Percentiles rank a stretch among this genome's conserved stretches.
Evolutionary conservation across 2,329 filamentous ascomycete genomes (phyloP).

Genomic region (Ceratocystis colombiana): DNA sequence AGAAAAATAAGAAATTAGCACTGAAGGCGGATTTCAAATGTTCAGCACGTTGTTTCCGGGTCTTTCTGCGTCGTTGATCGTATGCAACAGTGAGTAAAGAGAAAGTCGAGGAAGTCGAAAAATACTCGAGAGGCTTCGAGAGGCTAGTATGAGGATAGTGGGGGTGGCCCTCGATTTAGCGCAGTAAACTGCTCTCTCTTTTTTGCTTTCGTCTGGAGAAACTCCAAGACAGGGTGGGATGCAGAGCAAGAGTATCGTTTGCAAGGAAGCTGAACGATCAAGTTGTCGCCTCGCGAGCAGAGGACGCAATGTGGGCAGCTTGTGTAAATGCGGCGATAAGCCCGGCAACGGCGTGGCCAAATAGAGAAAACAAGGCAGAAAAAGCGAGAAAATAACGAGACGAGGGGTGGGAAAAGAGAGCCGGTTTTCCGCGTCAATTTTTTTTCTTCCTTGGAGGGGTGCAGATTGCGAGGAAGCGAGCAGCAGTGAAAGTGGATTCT

Average conservation of each 20-base stretch:
- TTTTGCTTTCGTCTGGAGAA: conserved; percentile 1
- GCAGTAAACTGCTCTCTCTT: conserved; percentile 1
- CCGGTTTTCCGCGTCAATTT: conserved; percentile 6
- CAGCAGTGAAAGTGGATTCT: conserved; percentile 12
- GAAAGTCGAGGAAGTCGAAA: neutral
- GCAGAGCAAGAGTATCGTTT: neutral
- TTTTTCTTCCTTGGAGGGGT: neutral
- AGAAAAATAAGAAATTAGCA: neutral
- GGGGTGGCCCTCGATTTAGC: conserved; percentile 1
- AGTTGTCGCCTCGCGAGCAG: neutral
- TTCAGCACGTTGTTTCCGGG: neutral
- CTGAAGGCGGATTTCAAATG: neutral
- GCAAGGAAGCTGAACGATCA: neutral
- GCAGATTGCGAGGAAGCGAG: conserved; percentile 4
- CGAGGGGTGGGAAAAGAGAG: neutral
- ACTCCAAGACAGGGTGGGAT: neutral
- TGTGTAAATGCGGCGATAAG: conserved; percentile 4
- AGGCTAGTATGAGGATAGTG: conserved; percentile 6
- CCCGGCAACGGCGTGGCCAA: neutral
- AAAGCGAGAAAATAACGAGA: neutral
- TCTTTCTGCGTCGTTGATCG: neutral
- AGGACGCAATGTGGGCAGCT: neutral
- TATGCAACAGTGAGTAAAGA: neutral
- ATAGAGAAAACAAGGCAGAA: neutral
- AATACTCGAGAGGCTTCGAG: neutral